phyloP scores from a whole-genome alignment of 768 basidiomycete genomes.

The Solioccasus polychromus region DNA sequence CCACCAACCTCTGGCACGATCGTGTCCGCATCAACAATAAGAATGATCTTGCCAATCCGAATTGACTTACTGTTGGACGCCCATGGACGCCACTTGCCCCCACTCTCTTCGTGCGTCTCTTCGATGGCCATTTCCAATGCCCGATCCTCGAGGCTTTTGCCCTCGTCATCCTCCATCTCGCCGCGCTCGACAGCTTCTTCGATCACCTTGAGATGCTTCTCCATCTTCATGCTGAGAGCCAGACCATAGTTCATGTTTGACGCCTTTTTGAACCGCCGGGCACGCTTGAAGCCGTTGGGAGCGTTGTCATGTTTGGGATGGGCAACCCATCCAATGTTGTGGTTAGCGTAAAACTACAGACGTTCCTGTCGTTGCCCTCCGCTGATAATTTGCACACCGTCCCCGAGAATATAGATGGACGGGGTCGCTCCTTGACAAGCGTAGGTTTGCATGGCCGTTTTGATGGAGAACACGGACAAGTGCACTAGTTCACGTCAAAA shows the following conservation, averaged over 20 bases:
- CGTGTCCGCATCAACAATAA: slow-evolving; percentile 88
- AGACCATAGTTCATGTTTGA: slow-evolving; percentile 87
- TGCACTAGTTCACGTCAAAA: too few relatives aligned
- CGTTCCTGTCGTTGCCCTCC: slow-evolving; percentile 47
- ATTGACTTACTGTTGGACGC: slow-evolving; percentile 71
- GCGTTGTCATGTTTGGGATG: slow-evolving; percentile 45
- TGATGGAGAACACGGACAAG: slow-evolving; percentile 73
- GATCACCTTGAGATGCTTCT: slow-evolving; percentile 42
- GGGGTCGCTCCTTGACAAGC: slow-evolving; percentile 64
- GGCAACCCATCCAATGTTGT: slow-evolving; percentile 60
- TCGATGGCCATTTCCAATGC: slow-evolving; percentile 73
- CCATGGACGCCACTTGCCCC: slow-evolving; percentile 66
- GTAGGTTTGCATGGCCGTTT: slow-evolving; percentile 61
- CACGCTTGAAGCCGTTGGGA: slow-evolving; percentile 31
- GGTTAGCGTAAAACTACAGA: slow-evolving; percentile 51
- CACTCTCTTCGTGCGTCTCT: slow-evolving; percentile 63
- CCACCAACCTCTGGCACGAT: slow-evolving; percentile 65
- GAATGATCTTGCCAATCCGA: slow-evolving; percentile 74
- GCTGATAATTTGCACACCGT: slow-evolving; percentile 52
- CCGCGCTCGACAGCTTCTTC: slow-evolving; percentile 38
- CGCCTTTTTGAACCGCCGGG: slow-evolving; percentile 92
- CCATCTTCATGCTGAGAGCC: slow-evolving; percentile 37
- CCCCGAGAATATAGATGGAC: slow-evolving; percentile 58
- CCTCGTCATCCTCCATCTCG: slow-evolving; percentile 42
- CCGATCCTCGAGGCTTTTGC: slow-evolving; percentile 53